phyloP scores from a whole-genome alignment of 164 flowering plant genomes.

The Warburgia ugandensis region DNA sequence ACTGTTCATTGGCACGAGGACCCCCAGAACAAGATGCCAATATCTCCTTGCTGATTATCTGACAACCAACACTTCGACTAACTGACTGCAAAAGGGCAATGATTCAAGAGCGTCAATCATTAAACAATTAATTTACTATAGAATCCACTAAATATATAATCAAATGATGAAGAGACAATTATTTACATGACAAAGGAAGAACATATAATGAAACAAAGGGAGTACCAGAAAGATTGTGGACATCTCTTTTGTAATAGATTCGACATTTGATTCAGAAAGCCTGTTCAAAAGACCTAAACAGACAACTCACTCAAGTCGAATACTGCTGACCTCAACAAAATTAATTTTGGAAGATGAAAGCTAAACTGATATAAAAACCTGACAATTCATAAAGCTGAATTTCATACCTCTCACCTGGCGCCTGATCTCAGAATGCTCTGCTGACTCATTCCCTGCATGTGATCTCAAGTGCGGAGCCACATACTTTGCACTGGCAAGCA shows the following conservation, averaged over 20 bases:
- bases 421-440: constrained; percentile 56
- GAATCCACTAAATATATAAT: neutral
- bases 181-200: too few species aligned
- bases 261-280: constrained; percentile 86
- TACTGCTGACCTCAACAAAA: too few species aligned
- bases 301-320: too few species aligned
- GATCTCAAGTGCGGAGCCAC: constrained; percentile 76
- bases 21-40: constrained; percentile 69
- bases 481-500: constrained; percentile 33
- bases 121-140: neutral
- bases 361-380: neutral
- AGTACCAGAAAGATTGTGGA: constrained; percentile 50
- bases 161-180: too few species aligned
- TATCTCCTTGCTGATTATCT: constrained; percentile 68
- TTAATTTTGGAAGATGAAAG: neutral
- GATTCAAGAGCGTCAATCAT: constrained; percentile 1
- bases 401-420: constrained; percentile 60
- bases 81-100: constrained; percentile 41
- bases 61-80: constrained; percentile 54
- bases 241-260: constrained; percentile 64
- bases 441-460: constrained; percentile 38
- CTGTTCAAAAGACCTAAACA: constrained; percentile 73
- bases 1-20: constrained; percentile 96
- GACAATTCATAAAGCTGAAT: constrained; percentile 2
- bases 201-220: too few species aligned